phyloP scores from a whole-genome alignment of 345 rosid species.

The Excoecaria agallocha region DNA sequence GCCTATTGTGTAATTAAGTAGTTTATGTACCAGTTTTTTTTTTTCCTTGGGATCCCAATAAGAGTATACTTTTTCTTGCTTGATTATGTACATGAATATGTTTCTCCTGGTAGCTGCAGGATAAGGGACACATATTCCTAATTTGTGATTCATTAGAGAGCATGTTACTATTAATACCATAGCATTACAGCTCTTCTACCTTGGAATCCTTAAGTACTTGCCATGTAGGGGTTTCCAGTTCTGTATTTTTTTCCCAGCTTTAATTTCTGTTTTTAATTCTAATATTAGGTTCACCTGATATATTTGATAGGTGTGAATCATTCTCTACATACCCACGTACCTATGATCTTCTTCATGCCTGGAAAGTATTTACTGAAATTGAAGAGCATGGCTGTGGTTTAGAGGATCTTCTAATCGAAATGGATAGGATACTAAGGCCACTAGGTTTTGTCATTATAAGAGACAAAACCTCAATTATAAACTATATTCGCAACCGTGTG shows the following conservation, averaged over 20 bases:
- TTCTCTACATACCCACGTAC: constrained; percentile 92
- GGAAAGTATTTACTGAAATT: constrained; percentile 67
- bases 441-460: constrained; percentile 80
- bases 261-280: not conserved
- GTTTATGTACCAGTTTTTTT: not conserved
- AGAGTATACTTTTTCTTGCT: not conserved
- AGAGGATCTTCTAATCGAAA: constrained; percentile 82
- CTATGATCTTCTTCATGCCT: constrained; percentile 91
- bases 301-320: constrained; percentile 80
- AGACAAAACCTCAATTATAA: constrained; percentile 62
- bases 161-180: not conserved
- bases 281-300: constrained; percentile 3
- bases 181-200: not conserved
- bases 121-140: not conserved
- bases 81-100: not conserved
- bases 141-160: not conserved
- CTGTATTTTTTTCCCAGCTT: not conserved
- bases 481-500: constrained; percentile 50
- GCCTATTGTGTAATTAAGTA: not conserved
- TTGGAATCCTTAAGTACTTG: not conserved
- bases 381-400: constrained; percentile 57
- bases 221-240: not conserved
- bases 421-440: constrained; percentile 87
- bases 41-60: not conserved
- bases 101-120: not conserved